Base-by-base conservation (phyloP, 192 early-diverging fungal species). In the Helicostylum pulchrum region DNA sequence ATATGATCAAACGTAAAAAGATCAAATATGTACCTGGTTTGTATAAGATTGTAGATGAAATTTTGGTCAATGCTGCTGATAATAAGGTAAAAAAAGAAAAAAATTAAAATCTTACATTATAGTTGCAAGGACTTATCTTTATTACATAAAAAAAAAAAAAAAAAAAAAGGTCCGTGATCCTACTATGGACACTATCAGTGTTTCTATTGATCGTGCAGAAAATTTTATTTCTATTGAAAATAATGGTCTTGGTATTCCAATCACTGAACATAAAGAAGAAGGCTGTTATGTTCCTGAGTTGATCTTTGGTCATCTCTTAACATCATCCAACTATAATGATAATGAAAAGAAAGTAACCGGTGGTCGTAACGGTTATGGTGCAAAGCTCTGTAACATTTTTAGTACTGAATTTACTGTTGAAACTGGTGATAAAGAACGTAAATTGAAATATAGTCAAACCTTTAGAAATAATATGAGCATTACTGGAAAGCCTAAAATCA, bases 1-100 rank as follows among this genome's bases (percentile, higher is more conserved):
- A 87, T 74, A 80, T 75, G 56, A 81, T 87, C 68, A 80, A 77
- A 26, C 80, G 85, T 54, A 83, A 88, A 51, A 73, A 83, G 10
- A 84, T 94, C 31, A 86, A 64, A 1, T 91, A 86, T 77, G 93
- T 93, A 3, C 91, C 91, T 39, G 97, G 95, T 51, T 68, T 99
- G 17, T 98, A 95, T 78, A 99, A 99, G 74, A 99, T 99, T 65
- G 91, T 97, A 43, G 97, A 99, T 71, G 97, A 99, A 74, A 97
- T 99, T 64, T 79, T 99, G 11, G 95, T 99, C 19, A 99, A 97
- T 72, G 94, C 92, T 46, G 92, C 91, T 48, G 94, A 98, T 68
- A 94, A 95, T 80, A 92, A 94, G 86, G 87, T 87, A 76, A 56
- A 21, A 44, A 11, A 4, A 34, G 11, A 15, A 17, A 0, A 42